Conservation (phyloP, 1,139 yeast species). For the Candida sanyaensis region DNA sequence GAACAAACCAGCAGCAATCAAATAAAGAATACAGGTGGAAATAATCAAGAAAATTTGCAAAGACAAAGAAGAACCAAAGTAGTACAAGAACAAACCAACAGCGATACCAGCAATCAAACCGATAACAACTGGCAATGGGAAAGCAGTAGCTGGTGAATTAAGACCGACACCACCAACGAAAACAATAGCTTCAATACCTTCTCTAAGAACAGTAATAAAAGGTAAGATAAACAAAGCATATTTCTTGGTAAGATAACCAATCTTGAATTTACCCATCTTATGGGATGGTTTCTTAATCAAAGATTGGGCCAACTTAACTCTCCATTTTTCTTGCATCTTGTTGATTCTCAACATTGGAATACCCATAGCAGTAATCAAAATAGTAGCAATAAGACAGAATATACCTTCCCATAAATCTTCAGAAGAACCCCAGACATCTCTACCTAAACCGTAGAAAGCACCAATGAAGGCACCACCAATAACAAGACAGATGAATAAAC, state of each 20-base stretch:
- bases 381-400: constrained; percentile 74
- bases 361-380: constrained; percentile 84
- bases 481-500: constrained; percentile 66
- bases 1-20: constrained; percentile 81
- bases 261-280: constrained; percentile 28
- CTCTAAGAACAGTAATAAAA: constrained; percentile 76
- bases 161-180: constrained; percentile 87
- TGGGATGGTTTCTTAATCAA: constrained; percentile 44
- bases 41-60: constrained; percentile 73
- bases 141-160: constrained; percentile 69
- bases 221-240: constrained; percentile 78
- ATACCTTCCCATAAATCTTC: constrained; percentile 93
- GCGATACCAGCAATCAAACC: constrained; percentile 68
- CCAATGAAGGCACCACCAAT: constrained; percentile 83
- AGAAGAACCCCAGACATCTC: constrained; percentile 76
- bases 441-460: constrained; percentile 71
- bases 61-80: constrained; percentile 70
- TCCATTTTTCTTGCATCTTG: constrained; percentile 86
- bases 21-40: constrained; percentile 76
- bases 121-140: constrained; percentile 78
- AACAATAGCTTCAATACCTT: constrained; percentile 86
- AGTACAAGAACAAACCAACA: constrained; percentile 67
- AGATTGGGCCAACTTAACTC: constrained; percentile 78
- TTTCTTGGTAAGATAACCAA: constrained; percentile 47
- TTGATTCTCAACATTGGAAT: constrained; percentile 83